Base-by-base conservation (phyloP, 2,329 filamentous ascomycete species). In the Esteya vermicola region DNA sequence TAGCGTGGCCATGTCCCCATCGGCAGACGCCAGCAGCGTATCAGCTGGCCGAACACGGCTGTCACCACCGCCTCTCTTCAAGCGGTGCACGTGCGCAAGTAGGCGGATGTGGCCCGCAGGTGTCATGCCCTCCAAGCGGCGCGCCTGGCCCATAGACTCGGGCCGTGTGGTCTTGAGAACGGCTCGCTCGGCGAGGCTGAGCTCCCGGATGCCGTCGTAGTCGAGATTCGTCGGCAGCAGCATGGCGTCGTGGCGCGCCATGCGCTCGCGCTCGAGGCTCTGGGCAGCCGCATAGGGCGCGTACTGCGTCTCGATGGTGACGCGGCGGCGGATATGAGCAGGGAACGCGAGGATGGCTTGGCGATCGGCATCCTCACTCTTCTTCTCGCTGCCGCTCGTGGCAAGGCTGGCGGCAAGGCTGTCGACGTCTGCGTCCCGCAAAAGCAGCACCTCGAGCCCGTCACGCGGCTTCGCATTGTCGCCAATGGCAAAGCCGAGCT, bases 61-160 rank as follows among this genome's bases (percentile, higher is more conserved):
- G 41, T 9, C 41, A 42, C 4, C 25, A 36, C 8, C 33, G 38
- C 25, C 30, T 6, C 19, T 23, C 28, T 16, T 27, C 28, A 61
- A 18, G 13, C 60, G 62, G 48, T 63, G 65, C n/a, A 85, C 76
- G 54, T 73, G 71, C 20, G 65, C 67, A 42, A 89, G 58, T 45
- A 91, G 54, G 40, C 73, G 60, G 33, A 80, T 52, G 42, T 69
- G 70, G 0, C 72, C 75, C 0, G 70, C 63, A 1, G 76, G 75
- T 18, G 75, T 80, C 45, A 81, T 65, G 4, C 89, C 89, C 58
- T 98, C 91, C 10, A 95, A 75, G 13, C 91, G 66, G 36, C 85
- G 70, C 25, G 89, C 89, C 68, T 95, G 91, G 0, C 85, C 89
- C 19, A 98, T 67, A 45, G 75, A 93, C 59, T 93, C 85, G 0